Evolutionary conservation across 768 basidiomycete genomes (phyloP).

Genomic region (Leucosporidium yakuticum): DNA sequence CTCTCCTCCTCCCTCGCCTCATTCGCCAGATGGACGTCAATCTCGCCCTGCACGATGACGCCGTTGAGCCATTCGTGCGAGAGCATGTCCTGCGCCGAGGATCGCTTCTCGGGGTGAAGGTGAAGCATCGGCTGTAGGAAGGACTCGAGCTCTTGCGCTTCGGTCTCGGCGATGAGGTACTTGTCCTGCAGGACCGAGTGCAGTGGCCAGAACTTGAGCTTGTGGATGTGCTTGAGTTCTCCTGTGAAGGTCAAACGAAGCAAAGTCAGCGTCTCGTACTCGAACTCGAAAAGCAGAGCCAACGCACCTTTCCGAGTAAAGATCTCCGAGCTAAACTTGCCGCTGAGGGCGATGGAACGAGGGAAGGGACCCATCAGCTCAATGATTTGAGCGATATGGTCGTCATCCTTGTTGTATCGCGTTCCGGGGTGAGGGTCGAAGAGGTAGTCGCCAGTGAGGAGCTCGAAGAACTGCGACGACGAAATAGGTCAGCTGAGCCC

Average conservation of each 20-base stretch:
- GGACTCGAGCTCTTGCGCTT: constrained; percentile 70
- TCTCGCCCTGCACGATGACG: constrained; percentile 54
- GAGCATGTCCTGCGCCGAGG: constrained; percentile 75
- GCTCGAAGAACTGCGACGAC: constrained; percentile 71
- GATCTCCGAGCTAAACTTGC: constrained; percentile 89
- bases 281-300: neutral
- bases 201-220: constrained; percentile 86
- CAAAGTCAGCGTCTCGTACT: neutral
- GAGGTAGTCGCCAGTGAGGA: constrained; percentile 87
- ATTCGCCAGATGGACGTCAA: constrained; percentile 27
- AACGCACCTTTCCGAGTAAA: constrained; percentile 86
- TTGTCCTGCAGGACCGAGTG: constrained; percentile 65
- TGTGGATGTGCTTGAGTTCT: constrained; percentile 88
- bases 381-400: constrained; percentile 93
- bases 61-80: constrained; percentile 80
- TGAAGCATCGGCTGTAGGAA: constrained; percentile 87
- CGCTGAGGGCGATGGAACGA: constrained; percentile 70
- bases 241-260: constrained; percentile 44
- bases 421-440: constrained; percentile 95
- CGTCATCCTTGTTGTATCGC: constrained; percentile 93
- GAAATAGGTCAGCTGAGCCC: neutral
- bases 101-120: constrained; percentile 79
- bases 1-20: constrained; percentile 21
- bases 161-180: constrained; percentile 78
- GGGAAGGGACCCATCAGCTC: constrained; percentile 91